Conservation (phyloP, 2,329 filamentous ascomycete genomes). For the Alternaria brassicicola region DNA sequence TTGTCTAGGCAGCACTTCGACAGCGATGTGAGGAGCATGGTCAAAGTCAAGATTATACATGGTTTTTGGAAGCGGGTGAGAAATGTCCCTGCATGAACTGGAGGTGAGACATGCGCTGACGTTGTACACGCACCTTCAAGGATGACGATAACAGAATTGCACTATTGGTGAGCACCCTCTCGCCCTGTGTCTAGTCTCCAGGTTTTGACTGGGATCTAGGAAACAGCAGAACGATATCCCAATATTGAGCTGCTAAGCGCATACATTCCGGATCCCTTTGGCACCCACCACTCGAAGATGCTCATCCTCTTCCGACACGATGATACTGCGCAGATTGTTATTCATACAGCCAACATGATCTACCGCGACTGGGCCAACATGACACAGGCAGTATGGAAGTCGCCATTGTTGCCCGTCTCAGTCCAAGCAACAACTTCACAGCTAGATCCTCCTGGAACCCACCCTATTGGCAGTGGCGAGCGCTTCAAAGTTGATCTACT, state of each 20-base stretch:
- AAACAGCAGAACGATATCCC: slow-evolving; percentile 63
- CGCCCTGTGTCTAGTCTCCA: neutral
- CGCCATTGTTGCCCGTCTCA: slow-evolving; percentile 68
- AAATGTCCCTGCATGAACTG: neutral
- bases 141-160: slow-evolving; percentile 65
- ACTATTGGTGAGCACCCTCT: slow-evolving; percentile 59
- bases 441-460: neutral
- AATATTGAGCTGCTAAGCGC: slow-evolving; percentile 76
- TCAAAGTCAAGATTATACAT: slow-evolving; percentile 66
- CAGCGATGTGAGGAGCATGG: slow-evolving; percentile 58
- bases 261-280: slow-evolving; percentile 82
- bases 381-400: slow-evolving; percentile 83
- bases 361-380: slow-evolving; percentile 84
- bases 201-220: slow-evolving; percentile 51
- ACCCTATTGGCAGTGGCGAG: slow-evolving; percentile 63
- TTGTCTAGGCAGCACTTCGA: slow-evolving; percentile 59
- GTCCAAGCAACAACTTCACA: neutral
- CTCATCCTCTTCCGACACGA: slow-evolving; percentile 80
- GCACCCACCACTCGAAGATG: slow-evolving; percentile 86
- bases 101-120: neutral
- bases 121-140: neutral
- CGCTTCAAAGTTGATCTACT: slow-evolving; percentile 79
- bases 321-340: slow-evolving; percentile 75
- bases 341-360: slow-evolving; percentile 95
- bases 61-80: slow-evolving; percentile 66